phyloP scores from a whole-genome alignment of 2,329 filamentous ascomycete species.

The Colletotrichum sojae region DNA sequence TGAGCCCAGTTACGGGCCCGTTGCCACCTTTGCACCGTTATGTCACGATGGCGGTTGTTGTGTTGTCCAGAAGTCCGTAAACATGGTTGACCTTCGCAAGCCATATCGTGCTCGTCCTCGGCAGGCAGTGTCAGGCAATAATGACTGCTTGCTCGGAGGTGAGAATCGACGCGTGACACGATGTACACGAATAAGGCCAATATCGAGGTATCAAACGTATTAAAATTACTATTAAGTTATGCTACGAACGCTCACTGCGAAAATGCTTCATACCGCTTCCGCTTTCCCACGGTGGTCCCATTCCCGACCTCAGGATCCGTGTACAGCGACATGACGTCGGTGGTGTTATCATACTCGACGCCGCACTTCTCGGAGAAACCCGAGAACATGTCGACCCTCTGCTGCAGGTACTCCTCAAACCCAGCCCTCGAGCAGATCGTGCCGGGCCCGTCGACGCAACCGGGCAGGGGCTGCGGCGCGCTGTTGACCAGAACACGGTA shows the following conservation, averaged over 20 bases:
- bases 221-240: slow-evolving; percentile 7
- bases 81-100: background rate
- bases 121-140: no score
- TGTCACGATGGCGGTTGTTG: slow-evolving; percentile 8
- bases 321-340: slow-evolving; percentile 53
- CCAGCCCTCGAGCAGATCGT: slow-evolving; percentile 57
- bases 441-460: slow-evolving; percentile 60
- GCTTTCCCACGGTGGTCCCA: slow-evolving; percentile 47
- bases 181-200: background rate
- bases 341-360: slow-evolving; percentile 52
- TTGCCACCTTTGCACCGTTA: slow-evolving; percentile 15
- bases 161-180: background rate
- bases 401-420: slow-evolving; percentile 56
- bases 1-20: slow-evolving; percentile 27
- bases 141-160: background rate
- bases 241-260: background rate
- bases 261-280: slow-evolving; percentile 43
- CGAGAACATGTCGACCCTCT: slow-evolving; percentile 54
- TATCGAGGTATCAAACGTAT: background rate
- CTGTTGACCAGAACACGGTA: slow-evolving; percentile 62
- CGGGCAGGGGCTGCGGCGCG: slow-evolving; percentile 57
- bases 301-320: slow-evolving; percentile 45
- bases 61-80: slow-evolving; percentile 1
- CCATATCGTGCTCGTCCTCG: no score
- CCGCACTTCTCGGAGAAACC: slow-evolving; percentile 59